Evolutionary conservation across 2,329 filamentous ascomycete species (phyloP), one percentile per base, ranked within the genome.

Genomic region (Colletotrichum sidae): DNA sequence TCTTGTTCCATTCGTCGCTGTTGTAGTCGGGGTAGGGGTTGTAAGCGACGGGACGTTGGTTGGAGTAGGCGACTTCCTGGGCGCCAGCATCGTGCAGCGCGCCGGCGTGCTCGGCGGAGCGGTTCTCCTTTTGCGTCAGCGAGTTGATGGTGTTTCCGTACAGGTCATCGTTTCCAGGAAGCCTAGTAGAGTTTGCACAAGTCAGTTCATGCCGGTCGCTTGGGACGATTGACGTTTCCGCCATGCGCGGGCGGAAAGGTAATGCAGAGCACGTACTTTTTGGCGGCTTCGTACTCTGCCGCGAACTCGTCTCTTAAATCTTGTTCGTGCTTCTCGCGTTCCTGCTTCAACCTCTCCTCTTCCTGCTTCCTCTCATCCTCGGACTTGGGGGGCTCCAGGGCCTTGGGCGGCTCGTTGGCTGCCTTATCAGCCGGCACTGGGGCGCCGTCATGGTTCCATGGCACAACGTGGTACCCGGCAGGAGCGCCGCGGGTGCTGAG

Each of bases 1-100:
- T 75, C 52, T 79, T 77, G 70, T 81, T 84, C 89, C 90, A 94
- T 12, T 80, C 76, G 4, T 80, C 78, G 55, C 83, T 85, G 71
- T 92, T 90, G 78, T 93, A 92, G 13, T 86, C 79, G 1, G 91
- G 91, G 68, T 93, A 94, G 0, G 92, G 92, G 63, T 89, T 84
- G 76, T 92, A 93, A 17, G 53, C 84, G 80, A 59, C 86, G 80
- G 1, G 88, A 84, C 54, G 59, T 47, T 81, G 77, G 47, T 84
- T 78, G 11, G 77, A 73, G 57, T 73, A 35, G 75, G 69, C 15
- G 82, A 72, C 60, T 71, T 72, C 41, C 68, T 69, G 38, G 37
- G 65, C 50, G 61, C 67, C 63, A 13, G 58, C 49, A 46, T 68
- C 67, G 17, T 51, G 62, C 15, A 69, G 65, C 13, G 52, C 55